Base-by-base conservation (phyloP, 2,329 filamentous ascomycete genomes). In the Alternaria consortialis region DNA sequence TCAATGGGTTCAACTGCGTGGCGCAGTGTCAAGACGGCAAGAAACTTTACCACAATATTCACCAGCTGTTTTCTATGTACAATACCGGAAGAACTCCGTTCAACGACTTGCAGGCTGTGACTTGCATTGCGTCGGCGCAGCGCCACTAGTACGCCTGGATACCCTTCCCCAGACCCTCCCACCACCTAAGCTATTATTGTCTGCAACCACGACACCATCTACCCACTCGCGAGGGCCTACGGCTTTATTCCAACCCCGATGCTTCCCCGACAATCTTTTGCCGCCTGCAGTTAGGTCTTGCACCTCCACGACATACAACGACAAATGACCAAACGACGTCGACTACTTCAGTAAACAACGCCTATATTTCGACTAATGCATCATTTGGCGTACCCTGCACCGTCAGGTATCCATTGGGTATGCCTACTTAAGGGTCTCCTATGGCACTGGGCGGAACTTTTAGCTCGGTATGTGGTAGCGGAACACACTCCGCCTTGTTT, bases 11-110 rank as follows among this genome's bases (percentile, higher is more conserved):
- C 44, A 23, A 42, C 25, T 39, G 36, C 7, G 20, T 56, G 44
- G 31, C 29, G 36, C 43, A 36, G 15, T 36, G 23, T 56, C 31
- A 46, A 40, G 53, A 56, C 37, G 42, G 43, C 52, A 55, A n/a
- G 29, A 31, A 53, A 43, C 27, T 37, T 53, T 43, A 34, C 46
- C 15, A 9, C 17, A 25, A 17, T 25, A 42, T 53, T 27, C 43
- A 31, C 37, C 37, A 31, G 15, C 17, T 27, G 39, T 40, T 43
- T 43, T 53, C 31, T 31, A 34, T 7, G 25, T 43, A 43, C 37
- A 37, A 50, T 56, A 60, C 57, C 57, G 57, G 57, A 42, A 20
- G 25, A 47, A 60, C 25, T 55, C 55, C 57, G 57, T 52, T 50
- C n/a, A 7, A 25, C 27, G 23, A 31, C 52, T 31, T 23, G 39